phyloP scores from a whole-genome alignment of 371 early-diverging fungal genomes.

The Apophysomyces ossiformis region DNA sequence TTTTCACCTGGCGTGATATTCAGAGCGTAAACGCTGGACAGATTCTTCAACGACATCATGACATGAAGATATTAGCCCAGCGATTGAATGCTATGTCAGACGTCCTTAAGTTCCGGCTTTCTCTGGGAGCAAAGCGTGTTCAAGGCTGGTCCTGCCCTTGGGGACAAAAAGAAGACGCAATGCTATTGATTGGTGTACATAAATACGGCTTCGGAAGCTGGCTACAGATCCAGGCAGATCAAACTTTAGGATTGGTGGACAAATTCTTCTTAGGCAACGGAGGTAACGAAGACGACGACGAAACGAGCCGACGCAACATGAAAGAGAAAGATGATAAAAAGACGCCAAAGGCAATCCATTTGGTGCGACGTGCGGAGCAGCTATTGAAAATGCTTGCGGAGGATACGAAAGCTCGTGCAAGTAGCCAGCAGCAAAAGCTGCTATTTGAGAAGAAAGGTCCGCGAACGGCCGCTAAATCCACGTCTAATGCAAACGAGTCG shows the following conservation, averaged over 20 bases:
- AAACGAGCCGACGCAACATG: conserved; percentile 26
- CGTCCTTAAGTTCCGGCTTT: conserved; percentile 63
- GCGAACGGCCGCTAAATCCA: background rate
- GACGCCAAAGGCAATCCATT: conserved; percentile 84
- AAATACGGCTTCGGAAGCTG: conserved; percentile 95
- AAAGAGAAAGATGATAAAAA: conserved; percentile 42
- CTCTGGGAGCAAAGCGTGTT: conserved; percentile 77
- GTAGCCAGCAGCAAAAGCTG: conserved; percentile 9
- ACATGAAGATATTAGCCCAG: conserved; percentile 50
- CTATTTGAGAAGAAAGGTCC: conserved; percentile 6
- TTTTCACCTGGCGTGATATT: conserved; percentile 78
- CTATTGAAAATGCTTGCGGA: conserved; percentile 82
- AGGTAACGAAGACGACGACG: conserved; percentile 42
- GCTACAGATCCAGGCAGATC: conserved; percentile 85
- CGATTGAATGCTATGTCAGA: conserved; percentile 32
- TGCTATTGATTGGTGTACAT: conserved; percentile 93
- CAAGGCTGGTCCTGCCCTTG: conserved; percentile 88
- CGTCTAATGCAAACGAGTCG: background rate
- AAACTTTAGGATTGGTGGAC: conserved; percentile 69
- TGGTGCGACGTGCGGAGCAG: conserved; percentile 90
- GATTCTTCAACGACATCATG: conserved; percentile 68
- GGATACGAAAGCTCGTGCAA: conserved; percentile 18
- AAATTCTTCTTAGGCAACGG: conserved; percentile 80
- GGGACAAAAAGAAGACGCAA: conserved; percentile 95
- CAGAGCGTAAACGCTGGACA: conserved; percentile 85